Evolutionary conservation across 2,329 filamentous ascomycete species (phyloP).

Genomic region (Ophiostoma triangulosporum): DNA sequence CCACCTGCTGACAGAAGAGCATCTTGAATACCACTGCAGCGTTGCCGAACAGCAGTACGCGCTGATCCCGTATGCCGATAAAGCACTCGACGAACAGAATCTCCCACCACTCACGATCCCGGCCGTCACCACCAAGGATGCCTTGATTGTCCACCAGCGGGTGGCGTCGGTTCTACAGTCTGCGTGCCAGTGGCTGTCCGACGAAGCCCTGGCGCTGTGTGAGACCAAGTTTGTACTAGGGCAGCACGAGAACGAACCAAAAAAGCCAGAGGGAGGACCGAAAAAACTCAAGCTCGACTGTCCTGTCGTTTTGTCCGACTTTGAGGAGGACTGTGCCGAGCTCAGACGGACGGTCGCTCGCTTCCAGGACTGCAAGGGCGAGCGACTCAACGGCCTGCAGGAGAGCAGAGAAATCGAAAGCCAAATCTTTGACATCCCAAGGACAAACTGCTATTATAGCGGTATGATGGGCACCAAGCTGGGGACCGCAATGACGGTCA

Average conservation of each 20-base stretch:
- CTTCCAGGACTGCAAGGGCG: background rate
- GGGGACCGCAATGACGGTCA: slow-evolving; percentile 1
- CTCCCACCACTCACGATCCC: slow-evolving; percentile 3
- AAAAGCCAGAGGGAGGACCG: background rate
- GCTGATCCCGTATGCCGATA: background rate
- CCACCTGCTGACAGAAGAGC: slow-evolving; percentile 3
- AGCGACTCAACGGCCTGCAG: background rate
- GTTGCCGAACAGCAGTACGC: background rate
- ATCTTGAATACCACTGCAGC: slow-evolving; percentile 2
- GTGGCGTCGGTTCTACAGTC: slow-evolving; percentile 3
- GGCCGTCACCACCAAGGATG: background rate
- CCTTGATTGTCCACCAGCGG: slow-evolving; percentile 7
- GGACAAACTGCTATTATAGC: too few relatives aligned
- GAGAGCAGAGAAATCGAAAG: background rate
- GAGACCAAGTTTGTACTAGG: background rate
- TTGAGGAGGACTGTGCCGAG: slow-evolving; percentile 9
- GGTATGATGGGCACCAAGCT: too few relatives aligned
- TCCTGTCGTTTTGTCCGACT: background rate
- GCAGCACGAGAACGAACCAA: background rate
- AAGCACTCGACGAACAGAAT: background rate
- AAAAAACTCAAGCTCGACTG: background rate
- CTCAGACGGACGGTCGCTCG: background rate
- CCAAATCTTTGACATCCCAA: background rate
- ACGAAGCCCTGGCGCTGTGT: background rate
- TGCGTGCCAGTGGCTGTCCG: background rate